Evolutionary conservation across 331 rosid genomes (phyloP).

Genomic region (Arachis monticola): DNA sequence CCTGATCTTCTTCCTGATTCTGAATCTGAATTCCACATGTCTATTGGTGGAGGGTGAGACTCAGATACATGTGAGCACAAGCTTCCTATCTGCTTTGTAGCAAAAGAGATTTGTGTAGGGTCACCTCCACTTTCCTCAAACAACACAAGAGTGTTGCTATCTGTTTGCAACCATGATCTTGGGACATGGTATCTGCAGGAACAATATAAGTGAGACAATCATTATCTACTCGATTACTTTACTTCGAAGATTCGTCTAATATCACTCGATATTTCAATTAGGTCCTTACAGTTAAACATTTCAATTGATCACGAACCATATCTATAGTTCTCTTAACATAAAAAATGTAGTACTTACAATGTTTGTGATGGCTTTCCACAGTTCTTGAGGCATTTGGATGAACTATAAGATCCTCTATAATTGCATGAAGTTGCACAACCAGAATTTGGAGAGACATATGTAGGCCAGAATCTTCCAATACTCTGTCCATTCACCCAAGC

Average conservation of each 20-base stretch:
- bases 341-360: conserved; percentile 47
- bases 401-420: conserved; percentile 58
- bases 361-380: conserved; percentile 80
- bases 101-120: conserved; percentile 62
- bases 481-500: conserved; percentile 91
- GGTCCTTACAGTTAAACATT: too few relatives aligned
- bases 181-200: conserved; percentile 74
- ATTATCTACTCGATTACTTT: background rate
- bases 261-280: too few relatives aligned
- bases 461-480: conserved; percentile 84
- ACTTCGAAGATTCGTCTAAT: background rate
- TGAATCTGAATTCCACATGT: conserved; percentile 58
- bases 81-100: conserved; percentile 55
- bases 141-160: conserved; percentile 65
- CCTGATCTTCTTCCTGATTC: conserved; percentile 39
- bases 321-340: too few relatives aligned
- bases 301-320: too few relatives aligned
- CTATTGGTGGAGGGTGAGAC: conserved; percentile 69
- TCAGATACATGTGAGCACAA: conserved; percentile 72
- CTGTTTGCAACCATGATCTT: conserved; percentile 62
- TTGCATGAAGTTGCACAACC: conserved; percentile 58
- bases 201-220: background rate
- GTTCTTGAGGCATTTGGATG: conserved; percentile 64
- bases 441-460: conserved; percentile 42
- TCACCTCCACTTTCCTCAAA: conserved; percentile 80